Base-by-base conservation (phyloP, 2,329 filamentous ascomycete genomes). In the Colletotrichum phormii region DNA sequence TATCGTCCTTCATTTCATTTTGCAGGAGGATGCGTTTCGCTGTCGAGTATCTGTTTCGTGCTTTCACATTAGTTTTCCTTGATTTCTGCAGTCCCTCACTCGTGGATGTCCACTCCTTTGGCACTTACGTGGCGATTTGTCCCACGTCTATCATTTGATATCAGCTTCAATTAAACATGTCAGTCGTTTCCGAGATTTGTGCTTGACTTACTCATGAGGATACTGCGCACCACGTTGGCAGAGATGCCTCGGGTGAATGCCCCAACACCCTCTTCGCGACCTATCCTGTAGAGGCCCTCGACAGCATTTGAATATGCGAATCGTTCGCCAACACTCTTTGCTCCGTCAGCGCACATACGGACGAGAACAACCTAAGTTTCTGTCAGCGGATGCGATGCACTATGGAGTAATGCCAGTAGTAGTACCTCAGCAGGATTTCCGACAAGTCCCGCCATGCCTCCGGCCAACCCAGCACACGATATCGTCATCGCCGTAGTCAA, bases 321-420 rank as follows among this genome's bases (percentile, higher is more conserved):
- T n/a, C 81, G 79, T 62, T 86, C 78, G 0, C 75, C 74, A 0
- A 76, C 74, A 1, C 78, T 69, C 72, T 82, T 85, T 0, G 84
- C 84, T 1, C 84, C 84, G 75, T 86, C 84, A 15, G 84, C 82
- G 71, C 84, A 86, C 84, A 86, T 86, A 7, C 84, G 78, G 0
- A 86, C 84, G 5, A 86, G 80, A 0, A 85, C 79, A 0, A 84
- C 81, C 77, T 79, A 7, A 49, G 35, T 4, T 5, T 5, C 29
- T 4, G 46, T 64, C 24, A 67, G 62, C 22, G 12, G 37, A 18
- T 26, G 42, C 18, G 31, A 9, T 67, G 31, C 6, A 33, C 5
- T 18, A 22, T 2, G 15, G 4, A 4, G 7, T 2, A 4, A 5
- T 2, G 8, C 26, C 26, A 59, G 18, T 9, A 31, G 6, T 53